Percentiles rank a stretch among this genome's conserved stretches.
These are phyloP conservation scores for Fusarium domesticum DNA, from an alignment of 2,329 filamentous ascomycete species.

Conservation along the genomic window DNA sequence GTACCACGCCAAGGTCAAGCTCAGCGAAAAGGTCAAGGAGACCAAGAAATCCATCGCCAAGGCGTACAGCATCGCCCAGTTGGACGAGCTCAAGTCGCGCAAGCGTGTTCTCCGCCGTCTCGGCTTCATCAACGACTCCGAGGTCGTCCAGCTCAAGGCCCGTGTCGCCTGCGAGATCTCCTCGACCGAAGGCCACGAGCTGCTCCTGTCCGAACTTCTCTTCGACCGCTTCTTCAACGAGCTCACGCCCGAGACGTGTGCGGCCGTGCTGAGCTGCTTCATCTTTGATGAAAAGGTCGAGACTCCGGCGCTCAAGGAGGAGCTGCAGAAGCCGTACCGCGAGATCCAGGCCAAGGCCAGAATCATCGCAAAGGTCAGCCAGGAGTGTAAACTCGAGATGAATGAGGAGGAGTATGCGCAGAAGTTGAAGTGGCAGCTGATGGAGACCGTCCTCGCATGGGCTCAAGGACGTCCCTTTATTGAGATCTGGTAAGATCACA, in stretches of 20 bases:
- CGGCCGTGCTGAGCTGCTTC: constrained; percentile 85
- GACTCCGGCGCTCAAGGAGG: constrained; percentile 72
- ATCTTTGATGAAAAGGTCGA: constrained; percentile 97
- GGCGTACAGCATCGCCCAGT: constrained; percentile 83
- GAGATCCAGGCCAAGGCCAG: constrained; percentile 86
- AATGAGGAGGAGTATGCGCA: constrained; percentile 93
- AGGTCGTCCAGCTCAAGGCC: constrained; percentile 95
- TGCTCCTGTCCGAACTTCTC: constrained; percentile 86
- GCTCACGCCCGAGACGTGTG: constrained; percentile 80
- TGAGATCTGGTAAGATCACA: constrained; percentile 79
- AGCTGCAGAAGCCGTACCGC: constrained; percentile 79
- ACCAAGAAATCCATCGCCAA: constrained; percentile 83
- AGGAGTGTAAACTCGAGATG: constrained; percentile 89
- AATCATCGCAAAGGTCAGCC: constrained; percentile 86
- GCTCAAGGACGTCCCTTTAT: constrained; percentile 85
- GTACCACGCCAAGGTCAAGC: constrained; percentile 75
- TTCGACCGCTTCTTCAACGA: constrained; percentile 99
- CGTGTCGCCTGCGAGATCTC: constrained; percentile 97
- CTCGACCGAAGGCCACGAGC: constrained; percentile 83
- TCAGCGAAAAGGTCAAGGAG: constrained; percentile 77
- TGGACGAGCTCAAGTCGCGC: constrained; percentile 93
- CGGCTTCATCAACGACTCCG: constrained; percentile 91
- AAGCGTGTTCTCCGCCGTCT: constrained; percentile 93
- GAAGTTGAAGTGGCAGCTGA: constrained; percentile 88
- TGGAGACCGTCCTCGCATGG: constrained; percentile 95